These are phyloP conservation scores for Viola pubescens DNA, from an alignment of 441 rosid genomes.

Conservation along the genomic window DNA sequence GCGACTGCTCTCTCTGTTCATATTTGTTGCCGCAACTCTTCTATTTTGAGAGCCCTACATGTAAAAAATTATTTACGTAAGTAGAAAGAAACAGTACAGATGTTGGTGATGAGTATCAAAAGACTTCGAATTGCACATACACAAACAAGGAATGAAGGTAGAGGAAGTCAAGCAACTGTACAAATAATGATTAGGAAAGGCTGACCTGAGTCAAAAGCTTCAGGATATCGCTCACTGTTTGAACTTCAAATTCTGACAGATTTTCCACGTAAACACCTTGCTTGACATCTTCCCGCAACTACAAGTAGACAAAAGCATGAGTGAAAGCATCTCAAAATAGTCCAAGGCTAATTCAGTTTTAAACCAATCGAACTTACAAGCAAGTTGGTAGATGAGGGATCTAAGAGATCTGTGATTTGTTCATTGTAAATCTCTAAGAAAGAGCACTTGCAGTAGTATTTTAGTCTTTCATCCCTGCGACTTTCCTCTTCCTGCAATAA, in stretches of 20 bases:
- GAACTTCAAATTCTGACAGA: conserved; percentile 88
- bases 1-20: conserved; percentile 98
- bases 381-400: conserved; percentile 83
- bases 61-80: conserved; percentile 5
- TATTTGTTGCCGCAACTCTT: conserved; percentile 94
- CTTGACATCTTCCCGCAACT: conserved; percentile 92
- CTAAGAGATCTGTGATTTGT: conserved; percentile 91
- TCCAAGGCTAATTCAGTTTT: conserved; percentile 1
- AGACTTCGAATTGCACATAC: not conserved
- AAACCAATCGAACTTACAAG: conserved; percentile 37
- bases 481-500: conserved; percentile 91
- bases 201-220: conserved; percentile 77
- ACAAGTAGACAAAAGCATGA: conserved; percentile 17
- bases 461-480: conserved; percentile 81
- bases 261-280: conserved; percentile 92
- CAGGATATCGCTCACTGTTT: conserved; percentile 70
- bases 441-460: conserved; percentile 93
- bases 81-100: too few species aligned
- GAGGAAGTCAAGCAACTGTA: not conserved
- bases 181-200: conserved; percentile 9
- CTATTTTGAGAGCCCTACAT: conserved; percentile 84
- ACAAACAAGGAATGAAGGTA: not conserved
- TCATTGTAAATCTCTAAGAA: conserved; percentile 95
- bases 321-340: conserved; percentile 7
- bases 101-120: conserved; percentile 5